Percentiles rank a stretch among this genome's conserved stretches.
These are phyloP conservation scores for Penicillium fimorum DNA, from an alignment of 495 filamentous ascomycete species.

Conservation along the genomic window DNA sequence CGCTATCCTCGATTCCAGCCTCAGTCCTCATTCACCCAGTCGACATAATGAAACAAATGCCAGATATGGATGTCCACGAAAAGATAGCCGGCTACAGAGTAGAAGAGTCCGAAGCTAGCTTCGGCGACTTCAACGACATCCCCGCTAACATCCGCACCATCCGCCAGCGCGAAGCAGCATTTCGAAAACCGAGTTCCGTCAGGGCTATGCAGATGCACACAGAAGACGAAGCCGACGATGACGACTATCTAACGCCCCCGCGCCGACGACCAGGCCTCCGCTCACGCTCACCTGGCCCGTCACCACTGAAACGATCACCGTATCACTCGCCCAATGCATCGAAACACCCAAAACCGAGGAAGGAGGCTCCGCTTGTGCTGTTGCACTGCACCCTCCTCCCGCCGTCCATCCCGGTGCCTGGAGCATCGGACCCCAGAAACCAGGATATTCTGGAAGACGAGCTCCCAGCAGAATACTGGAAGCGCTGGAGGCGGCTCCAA, in stretches of 20 bases:
- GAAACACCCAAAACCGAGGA: conserved; percentile 56
- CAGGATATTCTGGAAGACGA: conserved; percentile 54
- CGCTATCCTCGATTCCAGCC: conserved; percentile 42
- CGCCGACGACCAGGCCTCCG: conserved; percentile 36
- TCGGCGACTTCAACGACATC: conserved; percentile 21
- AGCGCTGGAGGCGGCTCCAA: conserved; percentile 71
- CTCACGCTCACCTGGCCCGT: conserved; percentile 39
- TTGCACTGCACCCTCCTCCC: conserved; percentile 84
- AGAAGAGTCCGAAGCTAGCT: conserved; percentile 27
- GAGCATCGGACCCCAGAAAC: conserved; percentile 43
- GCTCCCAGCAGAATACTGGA: conserved; percentile 57
- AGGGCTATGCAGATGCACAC: conserved; percentile 75
- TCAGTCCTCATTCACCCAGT: conserved; percentile 37
- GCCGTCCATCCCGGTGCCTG: conserved; percentile 64
- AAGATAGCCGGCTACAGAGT: conserved; percentile 24
- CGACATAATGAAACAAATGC: conserved; percentile 22
- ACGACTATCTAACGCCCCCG: conserved; percentile 38
- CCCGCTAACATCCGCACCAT: conserved; percentile 28
- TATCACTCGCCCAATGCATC: conserved; percentile 49
- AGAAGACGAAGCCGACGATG: conserved; percentile 43
- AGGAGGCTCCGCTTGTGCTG: conserved; percentile 74
- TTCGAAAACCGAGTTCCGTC: conserved; percentile 72
- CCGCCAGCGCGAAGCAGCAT: conserved; percentile 47
- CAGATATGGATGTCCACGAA: conserved; percentile 17
- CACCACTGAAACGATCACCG: conserved; percentile 37